Base-by-base conservation (phyloP, 2,329 filamentous ascomycete species). In the Teratosphaeria zuluensis region DNA sequence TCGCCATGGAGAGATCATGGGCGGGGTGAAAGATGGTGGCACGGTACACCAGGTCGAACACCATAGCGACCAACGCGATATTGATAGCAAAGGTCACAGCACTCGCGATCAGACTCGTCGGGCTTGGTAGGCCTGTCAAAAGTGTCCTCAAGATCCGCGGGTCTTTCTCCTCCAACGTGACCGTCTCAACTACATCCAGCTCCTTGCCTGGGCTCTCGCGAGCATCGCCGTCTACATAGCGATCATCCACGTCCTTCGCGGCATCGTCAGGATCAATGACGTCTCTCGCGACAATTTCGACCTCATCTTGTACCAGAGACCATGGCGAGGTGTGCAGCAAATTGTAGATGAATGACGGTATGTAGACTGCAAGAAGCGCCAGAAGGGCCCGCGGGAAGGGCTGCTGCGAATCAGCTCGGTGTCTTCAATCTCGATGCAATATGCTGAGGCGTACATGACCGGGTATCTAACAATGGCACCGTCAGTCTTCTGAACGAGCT, bases 1-100 rank as follows among this genome's bases (percentile, higher is more conserved):
- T 83, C 48, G 89, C 89, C 71, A 99, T 95, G 0, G 91, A 89
- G 11, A 96, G 77, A 63, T 95, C 85, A 31, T 89, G 77, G 30
- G 80, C 84, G 3, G 87, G 84, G 71, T 95, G 81, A 35, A 87
- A 81, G 60, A 86, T 72, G 11, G 84, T 83, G 1, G 88, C 87
- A 21, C 88, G 84, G 69, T 89, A 91, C 14, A 95, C 79, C 46
- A 92, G 82, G 72, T 99, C 94, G 30, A 86, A 80, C 0, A 86
- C 83, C 73, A 92, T 83, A 8, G 82, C 77, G 5, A 90, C 80
- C 48, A 94, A 76, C 2, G 81, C 74, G 19, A 84, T 69, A 71
- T 97, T 97, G 70, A 94, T 81, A 31, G 85, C 73, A 54, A 72
- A 68, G 1, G 70, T 72, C 12, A 68, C 38, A 53, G 83, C 74